Conservation (phyloP, 305 asterid species). For the Striga hermonthica region DNA sequence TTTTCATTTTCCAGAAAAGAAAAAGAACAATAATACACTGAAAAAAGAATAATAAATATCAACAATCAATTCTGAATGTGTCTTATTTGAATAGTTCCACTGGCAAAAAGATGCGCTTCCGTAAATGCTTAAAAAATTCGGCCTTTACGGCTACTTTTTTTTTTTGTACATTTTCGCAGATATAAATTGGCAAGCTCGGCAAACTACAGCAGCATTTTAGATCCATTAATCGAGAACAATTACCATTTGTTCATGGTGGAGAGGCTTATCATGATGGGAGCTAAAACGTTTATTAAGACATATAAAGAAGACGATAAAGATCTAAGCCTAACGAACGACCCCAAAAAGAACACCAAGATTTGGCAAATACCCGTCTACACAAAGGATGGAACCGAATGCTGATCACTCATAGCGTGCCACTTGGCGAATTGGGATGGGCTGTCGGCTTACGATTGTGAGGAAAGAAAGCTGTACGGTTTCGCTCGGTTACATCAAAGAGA, state of each 20-base stretch:
- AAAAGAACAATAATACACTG: too few relatives aligned
- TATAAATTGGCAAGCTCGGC: slow-evolving; percentile 81
- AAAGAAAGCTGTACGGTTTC: too few relatives aligned
- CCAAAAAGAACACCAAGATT: slow-evolving; percentile 75
- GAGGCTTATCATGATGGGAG: slow-evolving; percentile 78
- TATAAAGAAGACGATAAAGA: slow-evolving; percentile 62
- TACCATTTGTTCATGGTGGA: slow-evolving; percentile 86
- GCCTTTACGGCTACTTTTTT: too few relatives aligned
- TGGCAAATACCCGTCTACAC: slow-evolving; percentile 82
- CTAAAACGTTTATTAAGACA: slow-evolving; percentile 64
- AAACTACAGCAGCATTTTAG: slow-evolving; percentile 66
- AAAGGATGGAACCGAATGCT: slow-evolving; percentile 58
- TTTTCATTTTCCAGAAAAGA: too few relatives aligned
- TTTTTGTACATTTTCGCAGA: slow-evolving; percentile 41
- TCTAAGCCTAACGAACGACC: slow-evolving; percentile 84
- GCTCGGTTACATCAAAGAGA: too few relatives aligned
- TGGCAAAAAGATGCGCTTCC: too few relatives aligned
- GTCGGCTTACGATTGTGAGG: too few relatives aligned
- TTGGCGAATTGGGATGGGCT: too few relatives aligned
- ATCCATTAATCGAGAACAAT: slow-evolving; percentile 72
- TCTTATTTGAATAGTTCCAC: too few relatives aligned
- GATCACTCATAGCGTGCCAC: slow-evolving; percentile 9
- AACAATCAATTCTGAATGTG: too few relatives aligned
- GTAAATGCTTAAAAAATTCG: too few relatives aligned
- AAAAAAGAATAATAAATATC: too few relatives aligned